Conservation (phyloP, 306 rosid species). For the Dalbergia oliveri region DNA sequence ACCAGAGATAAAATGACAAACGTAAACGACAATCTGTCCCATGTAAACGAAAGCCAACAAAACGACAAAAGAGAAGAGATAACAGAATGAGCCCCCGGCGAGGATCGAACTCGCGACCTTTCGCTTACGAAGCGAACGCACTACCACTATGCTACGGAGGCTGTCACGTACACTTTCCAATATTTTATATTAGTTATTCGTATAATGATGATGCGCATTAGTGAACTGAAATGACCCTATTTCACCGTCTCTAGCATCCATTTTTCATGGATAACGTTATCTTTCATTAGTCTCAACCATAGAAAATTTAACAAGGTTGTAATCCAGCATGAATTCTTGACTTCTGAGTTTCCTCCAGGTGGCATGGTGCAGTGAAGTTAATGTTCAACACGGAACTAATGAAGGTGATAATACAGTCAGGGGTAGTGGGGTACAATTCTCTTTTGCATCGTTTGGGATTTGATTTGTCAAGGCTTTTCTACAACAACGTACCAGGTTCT, state of each 20-base stretch:
- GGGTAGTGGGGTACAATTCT: not conserved
- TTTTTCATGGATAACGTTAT: not conserved
- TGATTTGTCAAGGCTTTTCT: not conserved
- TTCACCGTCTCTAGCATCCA: too few species aligned
- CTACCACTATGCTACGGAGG: constrained; percentile 99
- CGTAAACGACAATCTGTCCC: not conserved
- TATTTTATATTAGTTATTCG: too few species aligned
- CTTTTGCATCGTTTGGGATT: not conserved
- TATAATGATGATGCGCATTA: too few species aligned
- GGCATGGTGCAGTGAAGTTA: not conserved
- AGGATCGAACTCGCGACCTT: constrained; percentile 99
- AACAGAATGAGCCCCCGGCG: constrained; percentile 73
- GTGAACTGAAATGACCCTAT: too few species aligned
- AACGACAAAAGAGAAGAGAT: not conserved
- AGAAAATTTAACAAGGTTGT: not conserved
- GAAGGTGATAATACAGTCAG: not conserved
- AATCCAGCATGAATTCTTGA: not conserved
- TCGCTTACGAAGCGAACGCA: constrained; percentile 99
- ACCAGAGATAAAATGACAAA: not conserved
- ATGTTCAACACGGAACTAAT: not conserved
- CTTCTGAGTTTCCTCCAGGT: not conserved
- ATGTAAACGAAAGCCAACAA: not conserved
- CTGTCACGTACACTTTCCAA: not conserved
- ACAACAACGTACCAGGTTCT: not conserved
- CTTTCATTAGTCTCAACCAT: not conserved